Percentiles rank a stretch among this genome's conserved stretches.
These are phyloP conservation scores for Torulaspora quercuum DNA, from an alignment of 805 yeast genomes.

Conservation along the genomic window DNA sequence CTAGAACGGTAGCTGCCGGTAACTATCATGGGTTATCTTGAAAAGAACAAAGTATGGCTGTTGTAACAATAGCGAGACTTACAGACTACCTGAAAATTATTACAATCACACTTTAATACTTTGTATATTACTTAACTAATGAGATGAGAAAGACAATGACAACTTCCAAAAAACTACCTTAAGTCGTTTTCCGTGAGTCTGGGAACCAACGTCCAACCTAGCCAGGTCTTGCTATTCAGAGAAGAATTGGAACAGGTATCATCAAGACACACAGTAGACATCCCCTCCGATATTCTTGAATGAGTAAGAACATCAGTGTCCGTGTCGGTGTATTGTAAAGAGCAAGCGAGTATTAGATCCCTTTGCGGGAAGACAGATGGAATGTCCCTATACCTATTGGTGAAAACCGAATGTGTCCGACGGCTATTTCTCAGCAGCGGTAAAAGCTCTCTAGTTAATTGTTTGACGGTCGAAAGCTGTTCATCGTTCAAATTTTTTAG, in stretches of 20 bases:
- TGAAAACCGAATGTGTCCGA: slow-evolving; percentile 7
- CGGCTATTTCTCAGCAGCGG: slow-evolving; percentile 21
- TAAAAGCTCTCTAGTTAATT: slow-evolving; percentile 18
- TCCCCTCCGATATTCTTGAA: slow-evolving; percentile 5
- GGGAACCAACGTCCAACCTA: slow-evolving; percentile 22
- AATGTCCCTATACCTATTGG: slow-evolving; percentile 15
- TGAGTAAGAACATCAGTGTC: slow-evolving; percentile 4
- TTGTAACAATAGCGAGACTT: not conserved
- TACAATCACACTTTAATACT: too few species aligned
- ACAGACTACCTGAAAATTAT: not conserved
- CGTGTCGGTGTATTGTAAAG: slow-evolving; percentile 13
- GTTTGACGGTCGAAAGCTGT: slow-evolving; percentile 16
- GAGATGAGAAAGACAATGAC: slow-evolving; percentile 3
- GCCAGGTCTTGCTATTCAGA: slow-evolving; percentile 12
- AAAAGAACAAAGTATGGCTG: slow-evolving; percentile 1
- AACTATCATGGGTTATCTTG: slow-evolving; percentile 36
- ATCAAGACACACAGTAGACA: slow-evolving; percentile 11
- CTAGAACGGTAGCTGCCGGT: slow-evolving; percentile 39
- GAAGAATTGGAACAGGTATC: slow-evolving; percentile 9
- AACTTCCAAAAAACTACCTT: not conserved
- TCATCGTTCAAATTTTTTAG: slow-evolving; percentile 11
- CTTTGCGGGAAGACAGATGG: slow-evolving; percentile 22
- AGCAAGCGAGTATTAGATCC: slow-evolving; percentile 14
- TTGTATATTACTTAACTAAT: slow-evolving; percentile 1
- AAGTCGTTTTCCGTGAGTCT: slow-evolving; percentile 15